A percentile compares a stretch with the other conserved stretches of the same genome.
Conservation (phyloP, 2,329 filamentous ascomycete species). For the Epichloe sylvatica region DNA sequence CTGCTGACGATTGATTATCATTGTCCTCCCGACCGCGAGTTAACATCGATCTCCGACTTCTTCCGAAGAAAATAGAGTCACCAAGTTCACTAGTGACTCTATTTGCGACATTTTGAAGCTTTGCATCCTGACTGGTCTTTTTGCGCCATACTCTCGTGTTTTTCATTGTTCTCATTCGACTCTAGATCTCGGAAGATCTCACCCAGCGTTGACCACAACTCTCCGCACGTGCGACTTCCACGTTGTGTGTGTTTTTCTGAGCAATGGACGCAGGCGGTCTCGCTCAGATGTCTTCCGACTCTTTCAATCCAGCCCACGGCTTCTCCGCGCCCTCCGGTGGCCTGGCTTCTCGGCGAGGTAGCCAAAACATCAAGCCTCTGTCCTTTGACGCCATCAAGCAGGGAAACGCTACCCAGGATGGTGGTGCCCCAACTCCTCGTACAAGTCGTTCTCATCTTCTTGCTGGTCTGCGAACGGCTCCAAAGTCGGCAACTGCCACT, state of each 20-base stretch:
- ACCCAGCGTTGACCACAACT: not conserved
- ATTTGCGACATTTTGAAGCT: not conserved
- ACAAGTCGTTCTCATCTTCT: constrained; percentile 92
- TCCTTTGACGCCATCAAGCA: constrained; percentile 62
- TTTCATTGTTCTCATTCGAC: not conserved
- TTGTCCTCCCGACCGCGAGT: not conserved
- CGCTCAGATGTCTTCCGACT: constrained; percentile 95
- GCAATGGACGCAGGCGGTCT: constrained; percentile 94
- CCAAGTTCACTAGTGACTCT: not conserved
- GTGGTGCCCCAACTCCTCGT: constrained; percentile 64
- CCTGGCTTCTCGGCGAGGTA: constrained; percentile 72
- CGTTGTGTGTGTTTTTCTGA: constrained; percentile 17
- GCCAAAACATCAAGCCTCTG: constrained; percentile 79
- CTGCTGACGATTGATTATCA: not conserved
- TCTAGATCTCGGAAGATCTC: not conserved
- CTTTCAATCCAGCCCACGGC: constrained; percentile 55
- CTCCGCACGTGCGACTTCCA: not conserved
- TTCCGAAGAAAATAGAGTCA: not conserved
- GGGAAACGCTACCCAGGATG: constrained; percentile 53
- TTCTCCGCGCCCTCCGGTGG: constrained; percentile 65
- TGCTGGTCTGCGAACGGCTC: constrained; percentile 82
- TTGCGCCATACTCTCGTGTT: not conserved
- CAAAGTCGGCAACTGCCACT: constrained; percentile 65
- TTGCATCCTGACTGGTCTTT: not conserved
- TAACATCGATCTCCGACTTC: not conserved